Evolutionary conservation across 345 rosid species (phyloP).

Genomic region (Diplotaxis tenuifolia): DNA sequence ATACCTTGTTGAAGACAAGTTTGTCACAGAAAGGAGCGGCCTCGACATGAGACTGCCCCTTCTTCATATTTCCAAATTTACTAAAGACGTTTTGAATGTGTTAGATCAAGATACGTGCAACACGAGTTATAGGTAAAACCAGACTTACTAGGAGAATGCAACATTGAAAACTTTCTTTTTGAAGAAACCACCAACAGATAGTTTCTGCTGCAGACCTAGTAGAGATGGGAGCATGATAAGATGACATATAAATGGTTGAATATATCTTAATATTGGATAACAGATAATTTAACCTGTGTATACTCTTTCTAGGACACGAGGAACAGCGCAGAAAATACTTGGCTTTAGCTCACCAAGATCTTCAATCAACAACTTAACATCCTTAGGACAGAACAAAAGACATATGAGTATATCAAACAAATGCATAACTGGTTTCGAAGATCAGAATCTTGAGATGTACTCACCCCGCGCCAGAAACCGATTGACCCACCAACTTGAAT

Average conservation of each 20-base stretch:
- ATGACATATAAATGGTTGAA: background rate
- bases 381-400: slow-evolving; percentile 41
- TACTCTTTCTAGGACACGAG: slow-evolving; percentile 87
- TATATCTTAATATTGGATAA: background rate
- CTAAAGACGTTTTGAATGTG: slow-evolving; percentile 36
- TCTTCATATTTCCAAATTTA: slow-evolving; percentile 62
- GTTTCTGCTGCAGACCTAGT: slow-evolving; percentile 76
- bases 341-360: slow-evolving; percentile 95
- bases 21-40: slow-evolving; percentile 83
- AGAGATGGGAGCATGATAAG: background rate
- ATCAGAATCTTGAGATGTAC: slow-evolving; percentile 21
- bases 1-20: slow-evolving; percentile 76
- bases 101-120: background rate
- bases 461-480: slow-evolving; percentile 98
- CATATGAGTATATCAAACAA: background rate
- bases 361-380: slow-evolving; percentile 82
- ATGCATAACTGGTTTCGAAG: background rate
- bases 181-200: slow-evolving; percentile 63
- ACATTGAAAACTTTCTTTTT: slow-evolving; percentile 58
- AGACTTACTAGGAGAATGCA: slow-evolving; percentile 78
- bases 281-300: slow-evolving; percentile 54
- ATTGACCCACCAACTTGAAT: slow-evolving; percentile 76
- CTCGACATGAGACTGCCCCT: slow-evolving; percentile 49
- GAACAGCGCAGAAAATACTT: slow-evolving; percentile 88
- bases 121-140: background rate